A percentile compares a stretch with the other conserved stretches of the same genome.
Conservation (phyloP, 257 asterid species). For the Solanum etuberosum region DNA sequence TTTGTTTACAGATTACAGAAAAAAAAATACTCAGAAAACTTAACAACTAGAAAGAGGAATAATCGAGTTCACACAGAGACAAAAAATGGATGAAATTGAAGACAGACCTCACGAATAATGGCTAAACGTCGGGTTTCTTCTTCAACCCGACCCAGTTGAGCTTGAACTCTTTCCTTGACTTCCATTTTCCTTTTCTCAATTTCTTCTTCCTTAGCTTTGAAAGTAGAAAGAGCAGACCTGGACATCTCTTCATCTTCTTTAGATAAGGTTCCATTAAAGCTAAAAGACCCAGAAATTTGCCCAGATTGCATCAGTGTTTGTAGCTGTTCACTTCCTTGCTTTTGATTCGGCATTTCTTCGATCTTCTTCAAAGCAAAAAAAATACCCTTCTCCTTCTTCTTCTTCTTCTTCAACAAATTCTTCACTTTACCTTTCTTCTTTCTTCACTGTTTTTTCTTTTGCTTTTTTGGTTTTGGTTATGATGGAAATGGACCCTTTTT, state of each 20-base stretch:
- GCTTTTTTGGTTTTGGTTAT: slow-evolving; percentile 38
- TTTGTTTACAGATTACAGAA: not conserved
- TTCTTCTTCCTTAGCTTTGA: slow-evolving; percentile 94
- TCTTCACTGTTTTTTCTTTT: slow-evolving; percentile 16
- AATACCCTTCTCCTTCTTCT: slow-evolving; percentile 1
- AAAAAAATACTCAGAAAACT: not conserved
- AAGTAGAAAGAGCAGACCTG: slow-evolving; percentile 76
- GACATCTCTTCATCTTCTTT: slow-evolving; percentile 96
- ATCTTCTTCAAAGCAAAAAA: slow-evolving; percentile 6
- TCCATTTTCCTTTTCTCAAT: slow-evolving; percentile 94
- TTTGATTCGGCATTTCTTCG: slow-evolving; percentile 43
- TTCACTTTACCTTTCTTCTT: slow-evolving; percentile 7
- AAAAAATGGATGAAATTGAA: not conserved
- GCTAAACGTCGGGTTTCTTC: slow-evolving; percentile 89
- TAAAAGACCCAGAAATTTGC: slow-evolving; percentile 67
- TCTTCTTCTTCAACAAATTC: not conserved
- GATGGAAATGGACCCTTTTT: slow-evolving; percentile 14
- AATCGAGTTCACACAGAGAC: not conserved
- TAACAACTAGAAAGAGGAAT: not conserved
- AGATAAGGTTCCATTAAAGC: slow-evolving; percentile 56
- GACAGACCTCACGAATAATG: slow-evolving; percentile 67
- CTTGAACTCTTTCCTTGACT: slow-evolving; percentile 79
- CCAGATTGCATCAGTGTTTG: slow-evolving; percentile 59
- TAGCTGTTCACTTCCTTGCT: slow-evolving; percentile 49
- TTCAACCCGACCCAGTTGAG: slow-evolving; percentile 92